Conservation (phyloP, 2,329 filamentous ascomycete genomes). For the Epichloe festucae region DNA sequence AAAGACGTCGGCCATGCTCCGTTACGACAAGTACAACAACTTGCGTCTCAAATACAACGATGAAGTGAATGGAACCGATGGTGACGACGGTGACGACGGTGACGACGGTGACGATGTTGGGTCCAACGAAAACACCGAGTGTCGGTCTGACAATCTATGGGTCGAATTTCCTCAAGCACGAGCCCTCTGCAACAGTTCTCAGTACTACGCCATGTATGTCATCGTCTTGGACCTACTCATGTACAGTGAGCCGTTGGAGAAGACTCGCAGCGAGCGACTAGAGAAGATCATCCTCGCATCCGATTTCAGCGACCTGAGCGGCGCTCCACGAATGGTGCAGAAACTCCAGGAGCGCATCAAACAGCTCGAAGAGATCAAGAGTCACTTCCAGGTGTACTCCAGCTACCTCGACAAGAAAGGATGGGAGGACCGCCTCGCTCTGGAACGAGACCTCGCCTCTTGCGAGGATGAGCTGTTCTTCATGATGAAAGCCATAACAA, state of each 20-base stretch:
- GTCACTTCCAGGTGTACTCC: constrained; percentile 86
- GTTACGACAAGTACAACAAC: constrained; percentile 97
- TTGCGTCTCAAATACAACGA: constrained; percentile 95
- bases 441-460: constrained; percentile 77
- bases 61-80: constrained; percentile 59
- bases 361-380: constrained; percentile 91
- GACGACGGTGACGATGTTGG: constrained; percentile 25
- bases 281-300: constrained; percentile 99
- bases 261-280: constrained; percentile 86
- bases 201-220: constrained; percentile 97
- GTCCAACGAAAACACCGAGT: constrained; percentile 49
- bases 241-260: constrained; percentile 92
- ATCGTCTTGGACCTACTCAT: constrained; percentile 92
- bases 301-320: constrained; percentile 92
- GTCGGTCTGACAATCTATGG: constrained; percentile 89
- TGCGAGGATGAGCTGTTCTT: constrained; percentile 98
- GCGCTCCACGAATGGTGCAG: constrained; percentile 85
- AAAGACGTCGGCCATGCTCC: constrained; percentile 84
- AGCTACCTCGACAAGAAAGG: constrained; percentile 76
- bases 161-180: constrained; percentile 91
- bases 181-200: constrained; percentile 90
- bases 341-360: constrained; percentile 84
- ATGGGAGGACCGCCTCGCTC: constrained; percentile 78
- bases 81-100: constrained; percentile 18
- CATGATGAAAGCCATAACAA: constrained; percentile 99